Evolutionary conservation across 169 alveolate genomes (phyloP), one percentile per base, ranked within the genome.

Genomic region (Plasmodium berghei): DNA sequence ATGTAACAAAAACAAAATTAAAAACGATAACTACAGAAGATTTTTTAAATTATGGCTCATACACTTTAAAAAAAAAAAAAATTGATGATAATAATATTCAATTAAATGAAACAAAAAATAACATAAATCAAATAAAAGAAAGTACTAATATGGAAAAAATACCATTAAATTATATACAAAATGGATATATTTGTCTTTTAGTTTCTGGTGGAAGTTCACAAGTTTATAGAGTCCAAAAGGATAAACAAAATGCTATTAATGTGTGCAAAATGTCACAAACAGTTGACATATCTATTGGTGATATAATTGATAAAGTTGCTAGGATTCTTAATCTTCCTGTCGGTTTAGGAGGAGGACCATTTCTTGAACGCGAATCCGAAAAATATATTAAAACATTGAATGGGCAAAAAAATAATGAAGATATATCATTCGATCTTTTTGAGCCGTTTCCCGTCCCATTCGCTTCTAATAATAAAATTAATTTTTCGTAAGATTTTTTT

Each of bases 331-430:
- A 71, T 16, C 72, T 80, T 1, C 90, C 90, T 48, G 90, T 80
- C 9, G 90, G 90, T 58, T 80, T 80, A 56, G 90, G 90, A 20
- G 90, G 90, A 62, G 90, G 90, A 14, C 90, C 90, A 26, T 80
- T 80, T 72, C 90, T 80, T 67, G 90, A 80, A 67, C 66, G 24
- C 49, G 58, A 80, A 49, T 22, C 90, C 55, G 52, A 55, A 80
- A 71, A 80, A 58, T 80, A 54, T 58, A 40, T 80, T 52, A 18
- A 9, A 80, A 52, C 61, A 55, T 54, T 80, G 62, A 67, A 80
- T 14, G 14, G 48, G 1, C 28, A 62, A 52, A n/a, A 10, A 46
- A 9, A 45, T 12, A 67, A 49, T 80, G 83, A 71, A 59, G 72
- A 67, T 1, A 40, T 26, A 18, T 58, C 26, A 16, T 46, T 12